phyloP scores from a whole-genome alignment of 495 filamentous ascomycete species.

The Choiromyces venosus region DNA sequence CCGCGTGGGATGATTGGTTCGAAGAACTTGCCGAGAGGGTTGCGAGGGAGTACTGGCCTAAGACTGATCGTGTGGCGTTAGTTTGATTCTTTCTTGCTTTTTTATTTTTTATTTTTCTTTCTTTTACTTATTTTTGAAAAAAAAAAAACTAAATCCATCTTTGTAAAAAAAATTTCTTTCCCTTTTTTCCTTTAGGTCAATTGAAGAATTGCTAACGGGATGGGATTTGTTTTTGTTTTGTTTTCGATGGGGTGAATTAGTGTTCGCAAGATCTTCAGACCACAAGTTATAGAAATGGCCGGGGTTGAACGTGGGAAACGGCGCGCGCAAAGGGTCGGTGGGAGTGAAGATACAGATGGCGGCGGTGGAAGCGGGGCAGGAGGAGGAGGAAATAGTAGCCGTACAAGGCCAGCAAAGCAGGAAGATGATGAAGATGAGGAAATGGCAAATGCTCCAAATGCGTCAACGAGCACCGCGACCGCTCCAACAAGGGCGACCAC shows the following conservation, averaged over 20 bases:
- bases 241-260: constrained; percentile 7
- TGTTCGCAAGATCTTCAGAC: constrained; percentile 25
- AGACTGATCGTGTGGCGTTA: constrained; percentile 4
- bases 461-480: background rate
- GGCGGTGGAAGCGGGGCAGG: background rate
- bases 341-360: background rate
- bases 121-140: background rate
- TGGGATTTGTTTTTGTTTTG: background rate
- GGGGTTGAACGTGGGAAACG: constrained; percentile 30
- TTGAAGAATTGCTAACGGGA: background rate
- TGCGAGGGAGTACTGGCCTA: constrained; percentile 27
- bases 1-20: constrained; percentile 31
- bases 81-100: constrained; percentile 1
- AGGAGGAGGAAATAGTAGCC: no score
- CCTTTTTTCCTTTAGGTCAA: background rate
- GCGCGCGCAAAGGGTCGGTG: constrained; percentile 13
- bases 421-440: background rate
- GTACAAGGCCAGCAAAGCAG: background rate
- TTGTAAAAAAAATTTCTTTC: no score
- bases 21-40: constrained; percentile 23
- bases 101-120: no score
- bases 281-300: constrained; percentile 32
- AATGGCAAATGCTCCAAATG: background rate
- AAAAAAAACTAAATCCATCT: no score
- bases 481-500: background rate